Conservation (phyloP, 176 grass and related monocot genomes). For the Panicum miliaceum region DNA sequence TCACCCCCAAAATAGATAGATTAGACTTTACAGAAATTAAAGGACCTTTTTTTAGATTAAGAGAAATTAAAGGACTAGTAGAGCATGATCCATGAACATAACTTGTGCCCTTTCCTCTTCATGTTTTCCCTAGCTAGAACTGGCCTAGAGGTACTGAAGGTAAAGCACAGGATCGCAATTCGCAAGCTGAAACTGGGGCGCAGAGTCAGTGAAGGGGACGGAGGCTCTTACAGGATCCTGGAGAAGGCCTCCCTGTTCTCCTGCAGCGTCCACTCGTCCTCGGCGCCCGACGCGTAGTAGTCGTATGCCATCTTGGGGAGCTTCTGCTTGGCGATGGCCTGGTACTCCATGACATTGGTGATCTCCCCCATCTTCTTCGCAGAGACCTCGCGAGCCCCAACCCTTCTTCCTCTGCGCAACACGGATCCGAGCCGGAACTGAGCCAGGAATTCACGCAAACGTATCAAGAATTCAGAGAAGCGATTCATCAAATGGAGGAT, state of each 20-base stretch:
- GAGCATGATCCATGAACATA: neutral
- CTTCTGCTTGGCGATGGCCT: constrained; percentile 88
- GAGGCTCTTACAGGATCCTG: constrained; percentile 72
- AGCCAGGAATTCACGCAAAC: neutral
- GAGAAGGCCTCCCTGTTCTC: constrained; percentile 94
- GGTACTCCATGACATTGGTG: constrained; percentile 94
- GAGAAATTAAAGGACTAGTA: neutral
- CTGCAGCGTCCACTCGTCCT: constrained; percentile 94
- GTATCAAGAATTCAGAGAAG: neutral
- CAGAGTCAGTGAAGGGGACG: neutral
- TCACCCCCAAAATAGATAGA: neutral
- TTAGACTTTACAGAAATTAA: neutral
- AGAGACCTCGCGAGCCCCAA: neutral
- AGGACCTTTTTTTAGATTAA: too few species aligned
- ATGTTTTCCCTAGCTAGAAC: neutral
- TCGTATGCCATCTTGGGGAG: constrained; percentile 92
- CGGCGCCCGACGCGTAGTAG: constrained; percentile 90
- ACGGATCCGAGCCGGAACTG: neutral
- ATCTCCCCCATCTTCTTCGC: constrained; percentile 56
- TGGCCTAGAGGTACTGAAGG: neutral
- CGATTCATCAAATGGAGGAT: neutral
- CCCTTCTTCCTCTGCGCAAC: neutral
- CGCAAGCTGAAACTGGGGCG: neutral
- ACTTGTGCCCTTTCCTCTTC: neutral
- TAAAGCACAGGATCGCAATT: neutral